These are phyloP conservation scores for Oryza meridionalis DNA, from an alignment of 176 grass and related monocot genomes.

Conservation along the genomic window DNA sequence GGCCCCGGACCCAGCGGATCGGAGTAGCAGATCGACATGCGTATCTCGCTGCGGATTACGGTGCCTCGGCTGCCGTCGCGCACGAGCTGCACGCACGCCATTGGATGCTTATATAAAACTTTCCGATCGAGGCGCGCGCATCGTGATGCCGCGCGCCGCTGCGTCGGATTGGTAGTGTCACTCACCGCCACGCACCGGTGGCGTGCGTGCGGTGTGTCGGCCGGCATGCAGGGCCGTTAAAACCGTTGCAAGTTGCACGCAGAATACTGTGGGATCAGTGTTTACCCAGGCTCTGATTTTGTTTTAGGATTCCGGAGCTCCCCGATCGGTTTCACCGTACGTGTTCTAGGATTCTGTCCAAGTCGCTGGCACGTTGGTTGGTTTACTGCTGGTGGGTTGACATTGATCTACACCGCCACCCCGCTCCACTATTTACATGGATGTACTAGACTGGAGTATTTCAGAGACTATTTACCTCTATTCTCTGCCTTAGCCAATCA, in stretches of 20 bases:
- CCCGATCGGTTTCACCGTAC: not conserved
- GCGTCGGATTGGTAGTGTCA: conserved; percentile 28
- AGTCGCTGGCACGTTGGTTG: not conserved
- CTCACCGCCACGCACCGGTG: not conserved
- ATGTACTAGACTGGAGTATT: too few species aligned
- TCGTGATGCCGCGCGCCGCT: conserved; percentile 19
- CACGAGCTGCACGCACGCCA: conserved; percentile 30
- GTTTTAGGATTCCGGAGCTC: conserved; percentile 2
- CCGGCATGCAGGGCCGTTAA: conserved; percentile 32
- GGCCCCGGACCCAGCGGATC: not conserved
- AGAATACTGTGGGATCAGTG: not conserved
- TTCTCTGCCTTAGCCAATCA: too few species aligned
- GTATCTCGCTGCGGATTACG: conserved; percentile 43
- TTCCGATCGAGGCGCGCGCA: not conserved
- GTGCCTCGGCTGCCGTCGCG: conserved; percentile 7
- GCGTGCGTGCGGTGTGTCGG: not conserved
- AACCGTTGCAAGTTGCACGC: conserved; percentile 47
- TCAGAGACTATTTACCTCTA: too few species aligned
- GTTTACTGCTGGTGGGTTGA: not conserved
- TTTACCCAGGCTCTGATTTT: not conserved
- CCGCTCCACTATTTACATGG: too few species aligned
- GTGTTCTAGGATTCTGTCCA: not conserved
- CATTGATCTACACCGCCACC: not conserved
- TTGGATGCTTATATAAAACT: not conserved
- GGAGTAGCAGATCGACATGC: conserved; percentile 21